A percentile compares a stretch with the other conserved stretches of the same genome.
These are phyloP conservation scores for Phycomyces blakesleeanus DNA, from an alignment of 192 early-diverging fungal species.

Conservation along the genomic window DNA sequence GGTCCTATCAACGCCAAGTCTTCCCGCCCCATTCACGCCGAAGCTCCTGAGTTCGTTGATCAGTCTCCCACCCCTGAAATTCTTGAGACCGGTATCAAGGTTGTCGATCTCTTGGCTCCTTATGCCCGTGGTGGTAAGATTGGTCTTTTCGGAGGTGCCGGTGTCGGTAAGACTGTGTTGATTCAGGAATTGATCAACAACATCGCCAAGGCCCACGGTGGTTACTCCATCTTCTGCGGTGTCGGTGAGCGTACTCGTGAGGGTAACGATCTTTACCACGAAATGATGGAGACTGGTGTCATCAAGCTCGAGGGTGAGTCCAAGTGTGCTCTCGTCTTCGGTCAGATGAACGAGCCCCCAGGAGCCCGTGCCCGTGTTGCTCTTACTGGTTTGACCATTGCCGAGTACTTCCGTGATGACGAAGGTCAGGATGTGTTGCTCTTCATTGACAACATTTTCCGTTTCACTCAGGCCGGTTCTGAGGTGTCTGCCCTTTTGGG, in stretches of 20 bases:
- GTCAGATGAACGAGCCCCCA: conserved; percentile 99
- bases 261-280: conserved; percentile 89
- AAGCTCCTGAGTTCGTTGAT: conserved; percentile 92
- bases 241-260: conserved; percentile 99
- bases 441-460: conserved; percentile 99
- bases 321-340: conserved; percentile 95
- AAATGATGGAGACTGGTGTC: conserved; percentile 64
- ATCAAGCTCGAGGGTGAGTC: conserved; percentile 93
- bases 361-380: conserved; percentile 99
- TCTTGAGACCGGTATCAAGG: conserved; percentile 98
- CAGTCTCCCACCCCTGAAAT: conserved; percentile 93
- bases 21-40: conserved; percentile 83
- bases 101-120: conserved; percentile 96
- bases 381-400: conserved; percentile 95
- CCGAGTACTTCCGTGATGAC: conserved; percentile 99
- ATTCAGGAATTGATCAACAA: conserved; percentile 99
- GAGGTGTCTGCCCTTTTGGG: conserved; percentile 98
- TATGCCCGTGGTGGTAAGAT: conserved; percentile 99
- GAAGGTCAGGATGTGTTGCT: conserved; percentile 99
- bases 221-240: conserved; percentile 98
- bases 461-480: conserved; percentile 99
- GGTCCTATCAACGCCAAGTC: conserved; percentile 93
- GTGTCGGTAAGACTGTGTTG: conserved; percentile 99
- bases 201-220: conserved; percentile 98
- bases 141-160: conserved; percentile 98